Evolutionary conservation across 2,329 filamentous ascomycete species (phyloP).

Genomic region (Aureobasidium uvarum): DNA sequence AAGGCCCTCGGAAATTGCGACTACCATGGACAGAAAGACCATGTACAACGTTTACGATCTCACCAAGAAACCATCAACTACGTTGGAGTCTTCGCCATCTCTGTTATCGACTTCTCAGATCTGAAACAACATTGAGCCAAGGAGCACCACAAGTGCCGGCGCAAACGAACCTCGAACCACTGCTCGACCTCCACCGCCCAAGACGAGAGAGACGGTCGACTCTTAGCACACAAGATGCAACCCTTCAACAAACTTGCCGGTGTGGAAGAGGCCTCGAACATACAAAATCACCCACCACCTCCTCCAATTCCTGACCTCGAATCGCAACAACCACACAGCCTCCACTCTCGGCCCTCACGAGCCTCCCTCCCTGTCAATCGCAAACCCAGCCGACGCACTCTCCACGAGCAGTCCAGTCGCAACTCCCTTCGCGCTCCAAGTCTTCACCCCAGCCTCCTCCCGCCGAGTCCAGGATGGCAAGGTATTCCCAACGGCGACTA

Average conservation of each 20-base stretch:
- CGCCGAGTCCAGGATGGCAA: constrained; percentile 1
- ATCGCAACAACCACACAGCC: constrained; percentile 28
- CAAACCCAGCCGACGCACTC: constrained; percentile 35
- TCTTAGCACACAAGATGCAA: constrained; percentile 33
- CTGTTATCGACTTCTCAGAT: not conserved
- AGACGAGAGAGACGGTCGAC: not conserved
- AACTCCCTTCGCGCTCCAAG: constrained; percentile 31
- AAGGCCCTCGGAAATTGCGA: constrained; percentile 23
- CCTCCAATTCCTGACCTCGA: constrained; percentile 33
- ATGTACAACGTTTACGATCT: not conserved
- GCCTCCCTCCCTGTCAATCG: constrained; percentile 39
- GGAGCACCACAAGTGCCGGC: not conserved
- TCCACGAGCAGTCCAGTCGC: constrained; percentile 36
- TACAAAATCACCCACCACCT: constrained; percentile 30
- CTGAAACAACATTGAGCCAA: not conserved
- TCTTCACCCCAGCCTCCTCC: not conserved
- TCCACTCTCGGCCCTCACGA: constrained; percentile 33
- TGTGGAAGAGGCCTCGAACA: constrained; percentile 36
- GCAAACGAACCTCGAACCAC: not conserved
- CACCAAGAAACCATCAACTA: not conserved
- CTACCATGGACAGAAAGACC: constrained; percentile 7
- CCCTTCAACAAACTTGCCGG: constrained; percentile 39
- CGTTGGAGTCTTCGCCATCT: not conserved
- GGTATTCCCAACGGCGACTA: constrained; percentile 9
- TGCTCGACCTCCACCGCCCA: no score